Conservation (phyloP, 1,139 yeast genomes). For the Taphrina deformans region DNA sequence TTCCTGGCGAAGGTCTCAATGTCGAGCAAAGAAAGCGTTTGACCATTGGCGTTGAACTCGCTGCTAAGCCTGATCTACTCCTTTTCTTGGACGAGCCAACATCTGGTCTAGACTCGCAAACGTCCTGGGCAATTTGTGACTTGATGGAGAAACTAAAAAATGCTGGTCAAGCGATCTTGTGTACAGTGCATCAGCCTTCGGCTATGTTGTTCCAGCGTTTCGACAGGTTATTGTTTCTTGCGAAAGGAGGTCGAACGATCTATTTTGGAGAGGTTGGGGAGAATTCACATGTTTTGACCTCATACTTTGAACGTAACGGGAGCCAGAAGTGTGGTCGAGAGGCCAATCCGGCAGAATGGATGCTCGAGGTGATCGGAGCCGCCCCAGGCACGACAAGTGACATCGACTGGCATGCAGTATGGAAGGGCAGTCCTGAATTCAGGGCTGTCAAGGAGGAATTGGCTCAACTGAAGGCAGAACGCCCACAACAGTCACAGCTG, state of each 20-base stretch:
- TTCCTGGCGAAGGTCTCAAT: constrained; percentile 67
- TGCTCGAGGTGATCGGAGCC: constrained; percentile 76
- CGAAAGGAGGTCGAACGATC: constrained; percentile 73
- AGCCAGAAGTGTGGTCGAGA: constrained; percentile 63
- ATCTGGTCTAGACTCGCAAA: constrained; percentile 87
- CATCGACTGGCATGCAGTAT: constrained; percentile 64
- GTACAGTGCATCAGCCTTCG: constrained; percentile 84
- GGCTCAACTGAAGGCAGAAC: constrained; percentile 19
- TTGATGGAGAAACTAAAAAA: constrained; percentile 71
- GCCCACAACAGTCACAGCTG: constrained; percentile 4
- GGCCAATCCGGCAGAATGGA: constrained; percentile 83
- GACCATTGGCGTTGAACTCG: constrained; percentile 82
- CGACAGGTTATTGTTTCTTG: constrained; percentile 70
- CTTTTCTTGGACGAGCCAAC: constrained; percentile 90
- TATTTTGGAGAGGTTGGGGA: constrained; percentile 78
- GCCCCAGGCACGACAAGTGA: constrained; percentile 73
- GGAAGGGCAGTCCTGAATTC: constrained; percentile 63
- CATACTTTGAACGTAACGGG: constrained; percentile 70
- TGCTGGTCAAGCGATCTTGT: constrained; percentile 78
- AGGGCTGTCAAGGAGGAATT: constrained; percentile 46
- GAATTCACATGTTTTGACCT: constrained; percentile 59
- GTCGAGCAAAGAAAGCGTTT: constrained; percentile 85
- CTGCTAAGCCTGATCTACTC: constrained; percentile 79
- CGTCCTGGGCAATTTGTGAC: constrained; percentile 83
- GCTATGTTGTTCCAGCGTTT: constrained; percentile 74